Base-by-base conservation (phyloP, 768 basidiomycete species). In the Gyrodon lividus region DNA sequence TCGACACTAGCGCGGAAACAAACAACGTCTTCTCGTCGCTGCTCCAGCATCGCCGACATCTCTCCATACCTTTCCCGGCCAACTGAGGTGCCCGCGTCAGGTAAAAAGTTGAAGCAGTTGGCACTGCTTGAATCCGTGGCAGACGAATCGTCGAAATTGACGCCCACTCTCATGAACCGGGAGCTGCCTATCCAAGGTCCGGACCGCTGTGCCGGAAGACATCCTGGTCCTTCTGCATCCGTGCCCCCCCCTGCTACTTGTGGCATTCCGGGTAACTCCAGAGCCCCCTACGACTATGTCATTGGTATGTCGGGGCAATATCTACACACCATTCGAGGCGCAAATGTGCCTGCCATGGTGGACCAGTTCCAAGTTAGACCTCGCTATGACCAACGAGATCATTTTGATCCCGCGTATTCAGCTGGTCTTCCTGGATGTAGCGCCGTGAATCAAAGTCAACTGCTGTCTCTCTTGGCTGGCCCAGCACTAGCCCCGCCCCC, bases 91-190 rank as follows among this genome's bases (percentile, higher is more conserved):
- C 78, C 82, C 7, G 70, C 77, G 4, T 82, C 83, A 28, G 77
- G 82, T 13, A 86, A 83, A 63, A 80, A 77, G 50, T 66, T 88
- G 66, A 82, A 82, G 66, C 89, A 84, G 57, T 73, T 86, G 22
- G 87, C 87, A 2, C 72, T 90, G 52, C 71, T 89, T 10, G 87
- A 90, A 63, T 74, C 80, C 13, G 82, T 89, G 31, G 86, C 83
- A 0, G 81, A 84, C 59, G 87, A 91, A 64, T 87, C 89, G 5
- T 84, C 83, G 6, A 76, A 78, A 53, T 77, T 84, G 75, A 76
- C 80, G 22, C 75, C 80, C 51, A 70, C 62, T 51, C 64, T 70
- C 51, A 57, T 57, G 44, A 60, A 37, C 43, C 57, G 56, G 30
- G 63, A 71, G 24, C 55, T 69, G 19, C 57, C 69, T 6, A 30